A percentile compares a stretch with the other conserved stretches of the same genome.
Evolutionary conservation across 2,329 filamentous ascomycete genomes (phyloP).

Genomic region (Phialophora tarda): DNA sequence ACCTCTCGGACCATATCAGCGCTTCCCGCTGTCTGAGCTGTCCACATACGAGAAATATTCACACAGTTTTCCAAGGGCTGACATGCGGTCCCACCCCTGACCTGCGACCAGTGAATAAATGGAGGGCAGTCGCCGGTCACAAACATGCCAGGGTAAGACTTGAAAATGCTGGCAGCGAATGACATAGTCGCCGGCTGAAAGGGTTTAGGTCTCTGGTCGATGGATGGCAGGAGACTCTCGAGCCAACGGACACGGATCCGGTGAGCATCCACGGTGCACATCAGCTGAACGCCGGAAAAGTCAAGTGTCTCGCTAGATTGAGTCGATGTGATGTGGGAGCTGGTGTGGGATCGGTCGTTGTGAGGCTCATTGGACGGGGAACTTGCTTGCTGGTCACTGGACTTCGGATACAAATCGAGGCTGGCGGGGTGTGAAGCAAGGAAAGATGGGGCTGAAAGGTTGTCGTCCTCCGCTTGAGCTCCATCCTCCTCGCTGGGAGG

Average conservation of each 20-base stretch:
- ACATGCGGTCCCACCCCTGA: constrained; percentile 31
- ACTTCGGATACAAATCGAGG: neutral
- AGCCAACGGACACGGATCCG: constrained; percentile 59
- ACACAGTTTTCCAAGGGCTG: constrained; percentile 51
- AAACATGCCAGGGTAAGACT: constrained; percentile 51
- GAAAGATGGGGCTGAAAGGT: neutral
- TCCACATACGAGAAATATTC: constrained; percentile 50
- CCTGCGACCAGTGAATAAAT: constrained; percentile 54
- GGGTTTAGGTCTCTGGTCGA: constrained; percentile 51
- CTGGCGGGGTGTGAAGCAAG: neutral
- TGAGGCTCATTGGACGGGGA: neutral
- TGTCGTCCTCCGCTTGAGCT: neutral
- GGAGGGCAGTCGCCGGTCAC: constrained; percentile 51
- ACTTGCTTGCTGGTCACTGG: neutral
- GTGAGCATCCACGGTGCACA: constrained; percentile 56
- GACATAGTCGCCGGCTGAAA: constrained; percentile 48
- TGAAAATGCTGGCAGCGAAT: constrained; percentile 53
- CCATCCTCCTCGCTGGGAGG: neutral
- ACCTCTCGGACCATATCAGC: constrained; percentile 43
- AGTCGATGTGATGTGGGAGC: neutral
- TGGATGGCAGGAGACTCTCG: constrained; percentile 54
- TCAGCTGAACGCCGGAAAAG: constrained; percentile 40
- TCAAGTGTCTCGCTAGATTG: constrained; percentile 3
- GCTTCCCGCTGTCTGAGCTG: constrained; percentile 46
- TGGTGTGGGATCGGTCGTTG: neutral